phyloP scores from a whole-genome alignment of 2,329 filamentous ascomycete species.

The Trichocomaceae sp. region DNA sequence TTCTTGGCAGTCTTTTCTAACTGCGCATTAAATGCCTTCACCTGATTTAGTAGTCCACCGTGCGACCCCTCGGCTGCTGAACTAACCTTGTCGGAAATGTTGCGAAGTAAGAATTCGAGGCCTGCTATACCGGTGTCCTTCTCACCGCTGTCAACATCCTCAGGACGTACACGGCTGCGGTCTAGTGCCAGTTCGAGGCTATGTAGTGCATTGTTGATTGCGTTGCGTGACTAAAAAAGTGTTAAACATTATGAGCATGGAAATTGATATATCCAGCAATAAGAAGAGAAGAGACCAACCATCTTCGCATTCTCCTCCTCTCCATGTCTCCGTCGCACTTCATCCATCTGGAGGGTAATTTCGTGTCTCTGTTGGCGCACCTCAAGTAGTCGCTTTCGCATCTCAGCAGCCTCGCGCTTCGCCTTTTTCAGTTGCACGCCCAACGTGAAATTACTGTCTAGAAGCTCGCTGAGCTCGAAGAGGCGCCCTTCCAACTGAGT shows the following conservation, averaged over 20 bases:
- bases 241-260: background rate
- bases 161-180: conserved; percentile 24
- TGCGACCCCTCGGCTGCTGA: conserved; percentile 30
- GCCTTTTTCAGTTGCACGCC: conserved; percentile 40
- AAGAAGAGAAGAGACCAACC: conserved; percentile 18
- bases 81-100: conserved; percentile 37
- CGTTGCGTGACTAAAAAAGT: conserved; percentile 28
- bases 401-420: conserved; percentile 39
- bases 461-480: conserved; percentile 46
- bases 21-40: conserved; percentile 38
- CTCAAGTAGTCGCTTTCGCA: conserved; percentile 43
- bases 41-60: conserved; percentile 37
- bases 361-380: conserved; percentile 45
- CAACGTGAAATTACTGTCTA: conserved; percentile 45
- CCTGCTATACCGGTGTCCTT: conserved; percentile 24
- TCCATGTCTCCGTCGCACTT: conserved; percentile 37
- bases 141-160: conserved; percentile 16
- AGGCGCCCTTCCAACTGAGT: conserved; percentile 44
- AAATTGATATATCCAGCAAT: background rate
- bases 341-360: conserved; percentile 46
- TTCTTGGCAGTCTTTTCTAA: conserved; percentile 30
- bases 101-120: conserved; percentile 39
- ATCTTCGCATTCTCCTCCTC: conserved; percentile 32
- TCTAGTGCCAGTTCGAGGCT: conserved; percentile 38
- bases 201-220: conserved; percentile 39